Conservation (phyloP, 1,139 yeast genomes). For the Sugiyamaella paludigena region DNA sequence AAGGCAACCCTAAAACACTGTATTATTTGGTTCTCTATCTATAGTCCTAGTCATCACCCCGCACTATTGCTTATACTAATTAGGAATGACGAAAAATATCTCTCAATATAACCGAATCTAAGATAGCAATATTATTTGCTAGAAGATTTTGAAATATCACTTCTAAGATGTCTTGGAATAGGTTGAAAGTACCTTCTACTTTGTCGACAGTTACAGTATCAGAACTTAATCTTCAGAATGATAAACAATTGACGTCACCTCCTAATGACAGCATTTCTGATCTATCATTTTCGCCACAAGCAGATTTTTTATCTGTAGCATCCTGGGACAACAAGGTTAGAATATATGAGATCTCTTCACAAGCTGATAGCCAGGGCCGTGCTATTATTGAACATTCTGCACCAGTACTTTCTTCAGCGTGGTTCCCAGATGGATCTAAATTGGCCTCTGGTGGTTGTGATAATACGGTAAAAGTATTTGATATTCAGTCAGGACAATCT, state of each 20-base stretch:
- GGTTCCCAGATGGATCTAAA: conserved; percentile 84
- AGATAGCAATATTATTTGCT: too few species aligned
- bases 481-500: conserved; percentile 74
- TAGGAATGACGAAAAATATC: too few species aligned
- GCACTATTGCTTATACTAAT: too few species aligned
- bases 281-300: conserved; percentile 86
- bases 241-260: conserved; percentile 70
- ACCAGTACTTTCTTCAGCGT: conserved; percentile 78
- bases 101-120: too few species aligned
- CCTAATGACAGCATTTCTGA: conserved; percentile 91
- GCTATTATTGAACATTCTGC: conserved; percentile 82
- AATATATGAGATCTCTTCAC: conserved; percentile 77
- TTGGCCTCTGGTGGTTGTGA: conserved; percentile 92
- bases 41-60: too few species aligned
- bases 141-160: too few species aligned
- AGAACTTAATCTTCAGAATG: conserved; percentile 70
- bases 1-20: too few species aligned
- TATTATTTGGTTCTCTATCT: too few species aligned
- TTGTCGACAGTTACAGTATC: conserved; percentile 31
- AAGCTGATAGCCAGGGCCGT: conserved; percentile 69
- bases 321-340: conserved; percentile 97
- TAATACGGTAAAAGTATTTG: conserved; percentile 80
- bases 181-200: too few species aligned
- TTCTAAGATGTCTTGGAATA: too few species aligned
- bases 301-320: conserved; percentile 73